These are phyloP conservation scores for Porogramme epimiltina DNA, from an alignment of 1,284 basidiomycete genomes.

Conservation along the genomic window DNA sequence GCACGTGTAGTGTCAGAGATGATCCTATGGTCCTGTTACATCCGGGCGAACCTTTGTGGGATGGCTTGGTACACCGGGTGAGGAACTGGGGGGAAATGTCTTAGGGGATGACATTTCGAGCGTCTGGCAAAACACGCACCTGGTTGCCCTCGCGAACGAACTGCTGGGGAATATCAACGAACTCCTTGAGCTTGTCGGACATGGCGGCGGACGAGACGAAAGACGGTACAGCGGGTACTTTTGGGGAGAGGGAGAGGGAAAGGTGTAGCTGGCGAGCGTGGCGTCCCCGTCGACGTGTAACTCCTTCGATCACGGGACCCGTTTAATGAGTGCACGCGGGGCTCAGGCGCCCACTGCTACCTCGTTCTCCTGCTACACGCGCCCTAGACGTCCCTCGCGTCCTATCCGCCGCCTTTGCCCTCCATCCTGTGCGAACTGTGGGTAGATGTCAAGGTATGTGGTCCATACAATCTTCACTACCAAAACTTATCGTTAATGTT, in stretches of 20 bases:
- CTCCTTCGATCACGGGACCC: constrained; percentile 21
- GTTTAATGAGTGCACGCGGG: neutral
- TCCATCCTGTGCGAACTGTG: neutral
- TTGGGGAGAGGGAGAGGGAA: constrained; percentile 20
- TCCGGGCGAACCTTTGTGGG: constrained; percentile 75
- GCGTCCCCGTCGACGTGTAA: constrained; percentile 28
- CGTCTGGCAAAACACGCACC: constrained; percentile 46
- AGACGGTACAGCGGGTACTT: constrained; percentile 9
- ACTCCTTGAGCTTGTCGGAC: constrained; percentile 91
- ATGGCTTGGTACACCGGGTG: constrained; percentile 96
- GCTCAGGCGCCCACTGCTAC: constrained; percentile 4
- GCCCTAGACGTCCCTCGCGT: neutral
- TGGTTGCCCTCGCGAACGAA: constrained; percentile 94
- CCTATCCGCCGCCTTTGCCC: neutral
- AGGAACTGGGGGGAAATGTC: constrained; percentile 74
- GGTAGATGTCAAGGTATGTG: constrained; percentile 16
- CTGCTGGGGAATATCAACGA: constrained; percentile 89
- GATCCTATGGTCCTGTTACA: neutral
- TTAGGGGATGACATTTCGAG: neutral
- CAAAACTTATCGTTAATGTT: neutral
- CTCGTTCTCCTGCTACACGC: neutral
- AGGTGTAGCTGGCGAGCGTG: constrained; percentile 14
- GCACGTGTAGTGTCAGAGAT: neutral
- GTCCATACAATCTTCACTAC: neutral
- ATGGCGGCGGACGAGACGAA: constrained; percentile 44